Evolutionary conservation across 2,329 filamentous ascomycete genomes (phyloP).

Genomic region (Aspergillus sp.): DNA sequence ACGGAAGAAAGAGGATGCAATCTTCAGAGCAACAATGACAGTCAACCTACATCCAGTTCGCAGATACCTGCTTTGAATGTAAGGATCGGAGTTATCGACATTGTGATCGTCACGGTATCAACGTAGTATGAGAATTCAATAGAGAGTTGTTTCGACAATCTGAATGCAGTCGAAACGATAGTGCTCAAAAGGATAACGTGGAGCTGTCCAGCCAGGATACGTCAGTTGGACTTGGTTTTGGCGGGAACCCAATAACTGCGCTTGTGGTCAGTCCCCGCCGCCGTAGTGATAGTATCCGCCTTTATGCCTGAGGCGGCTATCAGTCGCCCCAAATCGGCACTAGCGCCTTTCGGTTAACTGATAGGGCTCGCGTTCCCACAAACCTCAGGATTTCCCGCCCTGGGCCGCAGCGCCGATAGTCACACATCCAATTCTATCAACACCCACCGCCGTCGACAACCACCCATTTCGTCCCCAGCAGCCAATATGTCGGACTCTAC

Average conservation of each 20-base stretch:
- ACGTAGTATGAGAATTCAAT: no score
- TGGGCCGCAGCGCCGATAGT: conserved; percentile 30
- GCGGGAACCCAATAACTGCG: conserved; percentile 2
- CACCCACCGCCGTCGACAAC: conserved; percentile 39
- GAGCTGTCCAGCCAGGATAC: conserved; percentile 3
- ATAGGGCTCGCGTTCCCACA: conserved; percentile 40
- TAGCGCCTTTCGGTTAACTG: conserved; percentile 34
- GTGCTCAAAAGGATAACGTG: not conserved
- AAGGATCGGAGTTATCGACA: conserved; percentile 81
- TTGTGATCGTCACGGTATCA: conserved; percentile 34
- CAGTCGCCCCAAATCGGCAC: conserved; percentile 24
- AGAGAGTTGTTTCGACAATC: no score
- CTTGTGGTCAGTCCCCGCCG: conserved; percentile 1
- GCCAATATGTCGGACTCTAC: conserved; percentile 50
- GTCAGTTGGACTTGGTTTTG: conserved; percentile 5
- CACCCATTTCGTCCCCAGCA: conserved; percentile 36
- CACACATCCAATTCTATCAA: conserved; percentile 33
- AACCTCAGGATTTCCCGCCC: conserved; percentile 34
- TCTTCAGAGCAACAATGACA: conserved; percentile 1
- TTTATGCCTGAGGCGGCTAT: conserved; percentile 12
- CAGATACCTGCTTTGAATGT: conserved; percentile 95
- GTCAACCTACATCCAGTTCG: conserved; percentile 64
- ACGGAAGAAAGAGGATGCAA: not conserved
- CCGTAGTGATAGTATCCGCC: not conserved
- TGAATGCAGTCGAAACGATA: conserved; percentile 3